Evolutionary conservation across 768 basidiomycete genomes (phyloP), one percentile per base, ranked within the genome.

Genomic region (Phlegmacium glaucopus): DNA sequence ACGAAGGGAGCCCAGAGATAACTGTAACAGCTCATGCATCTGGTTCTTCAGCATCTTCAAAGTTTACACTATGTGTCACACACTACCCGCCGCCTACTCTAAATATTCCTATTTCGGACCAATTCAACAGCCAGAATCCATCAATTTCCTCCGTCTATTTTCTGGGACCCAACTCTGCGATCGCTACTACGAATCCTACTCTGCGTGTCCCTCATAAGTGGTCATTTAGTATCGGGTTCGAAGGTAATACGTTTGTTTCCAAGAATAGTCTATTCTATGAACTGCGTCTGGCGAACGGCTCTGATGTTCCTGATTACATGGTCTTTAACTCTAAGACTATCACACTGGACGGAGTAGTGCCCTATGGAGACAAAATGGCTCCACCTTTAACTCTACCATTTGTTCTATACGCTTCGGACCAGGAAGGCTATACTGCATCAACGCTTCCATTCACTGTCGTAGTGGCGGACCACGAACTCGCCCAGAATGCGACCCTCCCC

Each of bases 191-290:
- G 39, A 70, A 66, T 41, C 83, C 84, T 45, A 70, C 76, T 41
- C 61, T 96, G 46, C 74, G 92, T 42, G 79, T 95, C 9, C 92
- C 91, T 1, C 79, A 79, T 6, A 65, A 70, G 38, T 95, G 93
- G 92, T 90, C 89, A 1, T 97, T 95, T 69, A 91, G 90, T 57
- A 77, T 97, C 48, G 94, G 94, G 11, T 80, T 96, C 56, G 67
- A 82, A 42, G 71, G 78, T 49, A 69, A 77, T 29, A 93, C 88
- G 2, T 85, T 83, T 63, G 49, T 60, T 2, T 69, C 76, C 26
- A 48, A 64, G 12, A 53, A 52, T 2, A 66, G 76, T 22, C 55
- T 89, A 32, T 85, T 61, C 60, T 93, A 94, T 59, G 72, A 75
- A 9, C 82, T 84, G 22, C 72, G 78, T 28, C 77, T 78, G 58